Evolutionary conservation across 306 rosid species (phyloP).

Genomic region (Lagenaria siceraria): DNA sequence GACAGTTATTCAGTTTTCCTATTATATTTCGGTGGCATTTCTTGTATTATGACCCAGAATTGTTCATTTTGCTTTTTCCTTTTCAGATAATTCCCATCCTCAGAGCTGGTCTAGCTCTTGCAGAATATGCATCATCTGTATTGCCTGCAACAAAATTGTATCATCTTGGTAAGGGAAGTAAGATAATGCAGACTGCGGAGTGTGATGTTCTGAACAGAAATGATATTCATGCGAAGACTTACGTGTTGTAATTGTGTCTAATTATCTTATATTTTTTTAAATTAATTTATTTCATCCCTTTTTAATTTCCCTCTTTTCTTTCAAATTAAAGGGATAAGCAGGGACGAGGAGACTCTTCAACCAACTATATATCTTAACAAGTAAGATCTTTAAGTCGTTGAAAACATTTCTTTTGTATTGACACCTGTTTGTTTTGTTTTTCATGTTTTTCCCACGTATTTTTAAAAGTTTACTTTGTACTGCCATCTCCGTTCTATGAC

Average conservation of each 20-base stretch:
- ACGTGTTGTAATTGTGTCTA: background rate
- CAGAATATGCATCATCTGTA: conserved; percentile 61
- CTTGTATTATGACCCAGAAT: background rate
- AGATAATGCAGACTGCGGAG: background rate
- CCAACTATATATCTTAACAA: conserved; percentile 79
- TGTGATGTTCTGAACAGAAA: background rate
- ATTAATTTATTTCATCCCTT: background rate
- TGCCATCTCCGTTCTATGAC: background rate
- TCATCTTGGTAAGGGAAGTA: conserved; percentile 61
- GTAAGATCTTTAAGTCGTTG: conserved; percentile 27
- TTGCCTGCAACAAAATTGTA: conserved; percentile 77
- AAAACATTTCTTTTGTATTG: background rate
- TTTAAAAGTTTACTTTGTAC: background rate
- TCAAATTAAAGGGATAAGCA: conserved; percentile 44
- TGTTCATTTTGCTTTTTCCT: conserved; percentile 2
- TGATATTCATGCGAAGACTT: background rate
- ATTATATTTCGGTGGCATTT: background rate
- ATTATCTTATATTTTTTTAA: background rate
- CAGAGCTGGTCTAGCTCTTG: conserved; percentile 89
- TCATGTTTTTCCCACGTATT: background rate
- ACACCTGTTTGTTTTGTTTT: background rate
- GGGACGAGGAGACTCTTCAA: conserved; percentile 85
- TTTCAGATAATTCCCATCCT: conserved; percentile 80
- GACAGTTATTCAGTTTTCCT: background rate
- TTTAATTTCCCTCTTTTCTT: background rate